These are phyloP conservation scores for Bruguiera sexangula DNA, from an alignment of 345 rosid genomes.

Conservation along the genomic window DNA sequence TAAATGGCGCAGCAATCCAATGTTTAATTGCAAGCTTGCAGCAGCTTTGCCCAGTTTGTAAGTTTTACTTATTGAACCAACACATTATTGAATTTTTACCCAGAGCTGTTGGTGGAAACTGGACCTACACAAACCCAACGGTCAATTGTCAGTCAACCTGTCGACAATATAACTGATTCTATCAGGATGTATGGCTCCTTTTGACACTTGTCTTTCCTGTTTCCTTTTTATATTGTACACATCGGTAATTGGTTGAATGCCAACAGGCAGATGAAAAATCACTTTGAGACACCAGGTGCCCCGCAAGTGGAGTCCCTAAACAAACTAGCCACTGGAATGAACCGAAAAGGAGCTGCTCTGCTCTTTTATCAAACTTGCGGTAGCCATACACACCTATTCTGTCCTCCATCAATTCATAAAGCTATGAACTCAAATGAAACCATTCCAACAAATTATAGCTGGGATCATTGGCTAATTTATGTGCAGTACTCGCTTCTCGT, in stretches of 20 bases:
- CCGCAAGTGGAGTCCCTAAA: slow-evolving; percentile 58
- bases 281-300: slow-evolving; percentile 78
- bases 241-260: slow-evolving; percentile 2
- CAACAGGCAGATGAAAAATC: slow-evolving; percentile 69
- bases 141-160: slow-evolving; percentile 34
- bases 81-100: neutral
- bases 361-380: slow-evolving; percentile 87
- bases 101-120: slow-evolving; percentile 74
- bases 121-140: slow-evolving; percentile 70
- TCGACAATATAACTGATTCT: slow-evolving; percentile 61
- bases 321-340: slow-evolving; percentile 68
- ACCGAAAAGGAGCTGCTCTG: slow-evolving; percentile 66
- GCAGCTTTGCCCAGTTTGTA: slow-evolving; percentile 5
- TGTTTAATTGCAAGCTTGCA: neutral
- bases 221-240: neutral
- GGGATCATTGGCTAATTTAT: slow-evolving; percentile 4
- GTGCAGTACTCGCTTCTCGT: slow-evolving; percentile 65
- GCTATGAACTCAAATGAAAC: neutral
- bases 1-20: slow-evolving; percentile 18
- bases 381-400: slow-evolving; percentile 24
- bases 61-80: neutral
- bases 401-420: neutral
- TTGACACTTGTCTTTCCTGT: neutral
- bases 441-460: neutral
- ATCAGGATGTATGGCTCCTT: slow-evolving; percentile 50